Percentiles rank a stretch among this genome's conserved stretches.
These are phyloP conservation scores for Oryza coarctata DNA, from an alignment of 176 grass and related monocot genomes.

Conservation along the genomic window DNA sequence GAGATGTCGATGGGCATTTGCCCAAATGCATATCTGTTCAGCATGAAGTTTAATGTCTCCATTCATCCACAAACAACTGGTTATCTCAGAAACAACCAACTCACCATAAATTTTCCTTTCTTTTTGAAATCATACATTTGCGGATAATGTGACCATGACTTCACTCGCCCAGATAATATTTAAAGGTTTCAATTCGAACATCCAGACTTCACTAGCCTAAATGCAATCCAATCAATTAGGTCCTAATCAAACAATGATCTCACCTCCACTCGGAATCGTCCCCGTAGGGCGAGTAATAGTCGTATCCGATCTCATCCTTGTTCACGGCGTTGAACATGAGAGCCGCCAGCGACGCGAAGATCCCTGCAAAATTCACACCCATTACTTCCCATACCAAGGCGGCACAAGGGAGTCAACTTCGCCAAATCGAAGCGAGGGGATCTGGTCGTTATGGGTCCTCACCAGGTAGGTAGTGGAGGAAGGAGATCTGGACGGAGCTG, in stretches of 20 bases:
- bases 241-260: neutral
- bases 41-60: neutral
- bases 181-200: neutral
- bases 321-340: slow-evolving; percentile 96
- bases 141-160: neutral
- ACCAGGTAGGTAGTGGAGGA: slow-evolving; percentile 97
- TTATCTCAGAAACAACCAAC: neutral
- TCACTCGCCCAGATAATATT: neutral
- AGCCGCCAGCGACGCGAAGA: slow-evolving; percentile 64
- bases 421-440: neutral
- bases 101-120: neutral
- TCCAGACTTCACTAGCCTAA: neutral
- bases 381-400: neutral
- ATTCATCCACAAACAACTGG: neutral
- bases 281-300: slow-evolving; percentile 79
- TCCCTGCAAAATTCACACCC: slow-evolving; percentile 31
- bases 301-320: slow-evolving; percentile 73
- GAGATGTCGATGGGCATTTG: neutral
- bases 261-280: slow-evolving; percentile 85
- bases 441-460: slow-evolving; percentile 8
- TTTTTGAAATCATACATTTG: neutral
- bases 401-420: neutral
- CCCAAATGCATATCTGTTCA: neutral
- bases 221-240: neutral
- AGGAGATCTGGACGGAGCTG: slow-evolving; percentile 77